phyloP scores from a whole-genome alignment of 495 filamentous ascomycete species.

The Penicillium desertorum region DNA sequence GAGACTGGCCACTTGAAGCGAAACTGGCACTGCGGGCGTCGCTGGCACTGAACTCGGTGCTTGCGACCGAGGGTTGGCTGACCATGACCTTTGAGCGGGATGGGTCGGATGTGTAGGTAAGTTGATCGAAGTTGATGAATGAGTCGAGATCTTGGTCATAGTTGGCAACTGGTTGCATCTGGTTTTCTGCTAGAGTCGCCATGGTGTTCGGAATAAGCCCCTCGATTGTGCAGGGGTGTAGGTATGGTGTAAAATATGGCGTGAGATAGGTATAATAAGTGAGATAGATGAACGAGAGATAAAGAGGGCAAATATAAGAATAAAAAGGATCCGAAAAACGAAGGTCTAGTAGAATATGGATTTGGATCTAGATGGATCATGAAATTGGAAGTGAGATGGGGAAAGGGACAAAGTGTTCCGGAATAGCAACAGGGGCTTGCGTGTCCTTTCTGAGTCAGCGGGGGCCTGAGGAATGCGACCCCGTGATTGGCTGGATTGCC shows the following conservation, averaged over 20 bases:
- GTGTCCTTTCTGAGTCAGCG: constrained; percentile 43
- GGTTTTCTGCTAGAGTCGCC: constrained; percentile 47
- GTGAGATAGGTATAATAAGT: background rate
- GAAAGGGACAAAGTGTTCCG: constrained; percentile 17
- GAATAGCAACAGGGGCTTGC: constrained; percentile 41
- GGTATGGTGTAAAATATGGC: background rate
- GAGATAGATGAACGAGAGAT: constrained; percentile 5
- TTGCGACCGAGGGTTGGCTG: constrained; percentile 40
- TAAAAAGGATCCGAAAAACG: constrained; percentile 9
- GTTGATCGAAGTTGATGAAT: constrained; percentile 53
- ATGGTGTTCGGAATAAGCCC: constrained; percentile 26
- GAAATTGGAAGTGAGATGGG: constrained; percentile 12
- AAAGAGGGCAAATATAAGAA: constrained; percentile 8
- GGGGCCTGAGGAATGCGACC: background rate
- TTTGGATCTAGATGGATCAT: constrained; percentile 14
- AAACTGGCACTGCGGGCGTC: constrained; percentile 44
- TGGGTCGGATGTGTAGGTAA: constrained; percentile 44
- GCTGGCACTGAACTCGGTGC: constrained; percentile 38
- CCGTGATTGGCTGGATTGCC: constrained; percentile 17
- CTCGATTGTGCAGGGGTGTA: constrained; percentile 3
- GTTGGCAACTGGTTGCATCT: constrained; percentile 21
- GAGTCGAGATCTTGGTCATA: constrained; percentile 52
- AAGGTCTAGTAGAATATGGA: constrained; percentile 11
- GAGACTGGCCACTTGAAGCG: constrained; percentile 45
- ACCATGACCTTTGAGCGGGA: constrained; percentile 41